Evolutionary conservation across 768 basidiomycete genomes (phyloP), one percentile per base, ranked within the genome.

Genomic region (Suillus placidus): DNA sequence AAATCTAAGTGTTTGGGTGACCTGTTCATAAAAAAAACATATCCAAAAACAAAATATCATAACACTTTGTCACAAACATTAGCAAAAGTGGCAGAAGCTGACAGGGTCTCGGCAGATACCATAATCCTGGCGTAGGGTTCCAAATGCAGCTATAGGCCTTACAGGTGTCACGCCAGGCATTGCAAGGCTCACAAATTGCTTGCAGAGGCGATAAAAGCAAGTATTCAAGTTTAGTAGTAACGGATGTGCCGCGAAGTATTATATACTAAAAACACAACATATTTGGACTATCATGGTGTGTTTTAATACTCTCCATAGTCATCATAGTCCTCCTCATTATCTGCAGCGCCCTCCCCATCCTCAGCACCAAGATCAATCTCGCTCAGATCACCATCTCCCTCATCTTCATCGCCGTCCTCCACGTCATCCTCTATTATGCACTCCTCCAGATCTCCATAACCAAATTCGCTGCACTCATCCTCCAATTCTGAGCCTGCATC

Each of bases 251-350:
- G 38, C 12, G 9, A 38, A 38, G 38, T 38, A 38, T 38, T 10
- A 38, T 38, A 10, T 38, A 38, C 6, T 38, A 38, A 38, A 38
- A 38, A 38, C 10, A 38, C 38, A 38, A 38, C 38, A 10, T 13
- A 38, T 38, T 38, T 38, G 38, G 38, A 35, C 12, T 38, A 38
- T 38, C 38, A 13, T 13, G 12, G 38, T 9, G 38, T 38, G 38
- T 20, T 43, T 4, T 20, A 45, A 13, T 38, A 60, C 23, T 38
- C 58, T 12, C 20, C 38, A 14, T 60, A 60, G 23, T 60, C 58
- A 12, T 32, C 61, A 32, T 34, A 42, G 23, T 58, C 63, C 6
- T 64, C 32, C 26, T 64, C 63, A 58, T 45, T 40, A 49, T 63
- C 32, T 13, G 20, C 42, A 32, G 43, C 54, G 3, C 55, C 63